phyloP scores from a whole-genome alignment of 2,329 filamentous ascomycete genomes.

The Phialophora chinensis region DNA sequence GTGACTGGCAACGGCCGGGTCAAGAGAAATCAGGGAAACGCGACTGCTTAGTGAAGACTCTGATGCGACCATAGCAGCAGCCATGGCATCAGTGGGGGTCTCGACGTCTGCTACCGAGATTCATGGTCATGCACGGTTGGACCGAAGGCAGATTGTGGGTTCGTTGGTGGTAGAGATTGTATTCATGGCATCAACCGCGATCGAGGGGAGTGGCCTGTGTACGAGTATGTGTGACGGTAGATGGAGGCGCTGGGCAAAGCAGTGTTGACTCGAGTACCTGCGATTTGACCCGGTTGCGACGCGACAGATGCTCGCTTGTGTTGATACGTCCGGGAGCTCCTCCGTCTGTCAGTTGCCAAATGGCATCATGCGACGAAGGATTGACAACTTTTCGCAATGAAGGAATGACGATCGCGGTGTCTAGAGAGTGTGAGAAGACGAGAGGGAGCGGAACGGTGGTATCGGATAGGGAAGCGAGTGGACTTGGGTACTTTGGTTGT shows the following conservation, averaged over 20 bases:
- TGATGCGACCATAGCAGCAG: constrained; percentile 31
- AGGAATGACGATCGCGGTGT: background rate
- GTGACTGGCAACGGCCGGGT: constrained; percentile 40
- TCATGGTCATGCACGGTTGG: constrained; percentile 29
- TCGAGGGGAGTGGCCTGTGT: background rate
- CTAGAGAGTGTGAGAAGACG: background rate
- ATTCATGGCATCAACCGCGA: constrained; percentile 24
- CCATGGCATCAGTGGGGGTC: constrained; percentile 25
- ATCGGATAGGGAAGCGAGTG: constrained; percentile 1
- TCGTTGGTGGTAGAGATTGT: constrained; percentile 1
- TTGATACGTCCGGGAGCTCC: constrained; percentile 1
- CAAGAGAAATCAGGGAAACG: constrained; percentile 39
- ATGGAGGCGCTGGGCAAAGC: background rate
- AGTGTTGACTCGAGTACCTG: background rate
- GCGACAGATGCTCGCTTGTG: constrained; percentile 8
- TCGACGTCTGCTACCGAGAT: constrained; percentile 13
- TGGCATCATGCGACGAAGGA: background rate
- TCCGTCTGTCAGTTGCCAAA: background rate
- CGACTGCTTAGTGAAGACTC: constrained; percentile 36
- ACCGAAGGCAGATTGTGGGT: constrained; percentile 5
- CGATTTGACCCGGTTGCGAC: constrained; percentile 11
- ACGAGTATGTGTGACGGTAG: constrained; percentile 10
- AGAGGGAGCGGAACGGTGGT: constrained; percentile 5
- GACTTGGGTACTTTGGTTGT: constrained; percentile 1
- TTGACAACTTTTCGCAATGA: constrained; percentile 3